phyloP scores from a whole-genome alignment of 2,329 filamentous ascomycete genomes.

The Stagonosporopsis rhizophila region DNA sequence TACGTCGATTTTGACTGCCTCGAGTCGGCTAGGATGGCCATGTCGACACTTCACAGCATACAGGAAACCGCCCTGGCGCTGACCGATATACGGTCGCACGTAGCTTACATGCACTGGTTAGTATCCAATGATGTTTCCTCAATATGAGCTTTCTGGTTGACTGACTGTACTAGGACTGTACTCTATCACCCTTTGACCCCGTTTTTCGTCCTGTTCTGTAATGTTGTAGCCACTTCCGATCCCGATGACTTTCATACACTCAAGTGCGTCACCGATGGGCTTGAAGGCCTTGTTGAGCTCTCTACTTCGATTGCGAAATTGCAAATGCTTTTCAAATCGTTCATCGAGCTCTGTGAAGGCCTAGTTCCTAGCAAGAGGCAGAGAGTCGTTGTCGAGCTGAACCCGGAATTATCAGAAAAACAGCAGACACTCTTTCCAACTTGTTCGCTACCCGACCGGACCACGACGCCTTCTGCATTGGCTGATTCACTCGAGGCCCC shows the following conservation, averaged over 20 bases:
- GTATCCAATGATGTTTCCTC: not conserved
- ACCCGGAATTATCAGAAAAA: not conserved
- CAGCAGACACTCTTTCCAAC: not conserved
- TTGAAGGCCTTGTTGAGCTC: slow-evolving; percentile 24
- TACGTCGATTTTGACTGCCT: slow-evolving; percentile 20
- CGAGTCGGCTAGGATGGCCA: slow-evolving; percentile 26
- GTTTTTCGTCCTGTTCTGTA: slow-evolving; percentile 33
- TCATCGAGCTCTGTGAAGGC: slow-evolving; percentile 22
- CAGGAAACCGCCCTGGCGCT: slow-evolving; percentile 21
- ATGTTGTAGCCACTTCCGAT: slow-evolving; percentile 29
- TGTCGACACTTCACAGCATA: slow-evolving; percentile 22
- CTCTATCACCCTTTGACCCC: slow-evolving; percentile 31
- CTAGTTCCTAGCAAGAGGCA: slow-evolving; percentile 9
- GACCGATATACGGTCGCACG: slow-evolving; percentile 20
- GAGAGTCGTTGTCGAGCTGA: not conserved
- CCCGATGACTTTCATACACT: slow-evolving; percentile 23
- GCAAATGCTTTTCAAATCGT: slow-evolving; percentile 24
- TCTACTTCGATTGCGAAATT: slow-evolving; percentile 9
- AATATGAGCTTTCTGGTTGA: not conserved
- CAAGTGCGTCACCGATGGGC: slow-evolving; percentile 21
- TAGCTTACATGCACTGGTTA: slow-evolving; percentile 31
- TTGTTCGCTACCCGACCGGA: not conserved
- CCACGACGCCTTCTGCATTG: not conserved
- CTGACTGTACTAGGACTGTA: slow-evolving; percentile 23
- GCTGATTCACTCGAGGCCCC: not conserved